These are phyloP conservation scores for Sporopachydermia cereana DNA, from an alignment of 1,139 yeast genomes.

Conservation along the genomic window DNA sequence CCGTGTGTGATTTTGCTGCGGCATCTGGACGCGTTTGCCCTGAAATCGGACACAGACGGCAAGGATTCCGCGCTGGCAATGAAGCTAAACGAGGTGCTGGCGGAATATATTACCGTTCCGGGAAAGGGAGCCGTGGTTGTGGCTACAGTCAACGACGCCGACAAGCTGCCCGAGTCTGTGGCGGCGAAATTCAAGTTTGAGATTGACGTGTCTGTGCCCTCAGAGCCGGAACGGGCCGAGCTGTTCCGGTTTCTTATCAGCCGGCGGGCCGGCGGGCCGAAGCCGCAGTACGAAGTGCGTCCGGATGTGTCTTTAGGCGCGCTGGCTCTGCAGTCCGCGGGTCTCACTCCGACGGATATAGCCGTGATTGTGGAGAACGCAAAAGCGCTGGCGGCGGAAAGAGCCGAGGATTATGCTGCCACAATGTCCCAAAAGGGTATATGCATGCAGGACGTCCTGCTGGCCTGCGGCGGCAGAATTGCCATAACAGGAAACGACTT, in stretches of 20 bases:
- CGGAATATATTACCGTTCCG: slow-evolving; percentile 34
- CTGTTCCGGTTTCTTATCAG: slow-evolving; percentile 42
- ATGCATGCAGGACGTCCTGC: slow-evolving; percentile 16
- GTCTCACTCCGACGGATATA: slow-evolving; percentile 79
- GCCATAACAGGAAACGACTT: slow-evolving; percentile 54
- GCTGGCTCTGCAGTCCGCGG: slow-evolving; percentile 83
- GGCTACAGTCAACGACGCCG: slow-evolving; percentile 64
- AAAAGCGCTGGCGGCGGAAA: slow-evolving; percentile 41
- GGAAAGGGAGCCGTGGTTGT: slow-evolving; percentile 38
- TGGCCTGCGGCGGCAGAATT: slow-evolving; percentile 37
- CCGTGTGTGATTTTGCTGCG: slow-evolving; percentile 45
- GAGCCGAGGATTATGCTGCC: slow-evolving; percentile 25
- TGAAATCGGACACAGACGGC: slow-evolving; percentile 55
- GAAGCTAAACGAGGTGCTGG: slow-evolving; percentile 47
- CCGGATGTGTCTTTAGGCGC: slow-evolving; percentile 47
- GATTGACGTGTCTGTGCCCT: slow-evolving; percentile 64
- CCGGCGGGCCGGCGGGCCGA: not conserved
- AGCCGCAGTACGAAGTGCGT: slow-evolving; percentile 19
- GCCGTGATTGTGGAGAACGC: slow-evolving; percentile 60
- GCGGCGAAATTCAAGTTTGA: slow-evolving; percentile 70
- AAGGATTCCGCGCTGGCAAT: slow-evolving; percentile 42
- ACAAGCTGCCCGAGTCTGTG: slow-evolving; percentile 52
- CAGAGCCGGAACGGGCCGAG: slow-evolving; percentile 55
- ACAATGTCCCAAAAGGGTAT: not conserved
- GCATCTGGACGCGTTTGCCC: slow-evolving; percentile 68